phyloP scores from a whole-genome alignment of 768 basidiomycete genomes.

The Leccinum disarticulatum region DNA sequence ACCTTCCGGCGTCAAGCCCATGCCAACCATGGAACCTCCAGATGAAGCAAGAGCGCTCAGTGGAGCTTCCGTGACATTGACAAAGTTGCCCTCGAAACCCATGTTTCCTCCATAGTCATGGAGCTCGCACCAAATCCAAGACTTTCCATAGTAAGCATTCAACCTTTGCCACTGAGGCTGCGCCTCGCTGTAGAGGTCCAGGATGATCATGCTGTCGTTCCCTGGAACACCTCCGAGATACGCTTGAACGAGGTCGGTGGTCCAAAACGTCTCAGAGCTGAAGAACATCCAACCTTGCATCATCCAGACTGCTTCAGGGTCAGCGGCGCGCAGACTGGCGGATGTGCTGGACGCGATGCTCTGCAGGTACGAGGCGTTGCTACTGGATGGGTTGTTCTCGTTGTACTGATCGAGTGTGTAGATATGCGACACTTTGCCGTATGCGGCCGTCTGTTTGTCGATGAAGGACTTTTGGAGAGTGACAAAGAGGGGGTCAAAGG shows the following conservation, averaged over 20 bases:
- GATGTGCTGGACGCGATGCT: slow-evolving; percentile 36
- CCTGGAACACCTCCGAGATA: slow-evolving; percentile 39
- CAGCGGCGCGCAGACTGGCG: slow-evolving; percentile 37
- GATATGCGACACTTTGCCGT: slow-evolving; percentile 40
- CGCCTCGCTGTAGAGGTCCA: slow-evolving; percentile 42
- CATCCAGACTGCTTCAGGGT: slow-evolving; percentile 42
- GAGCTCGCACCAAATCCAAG: background rate
- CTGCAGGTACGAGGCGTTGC: slow-evolving; percentile 33
- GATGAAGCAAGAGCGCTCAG: slow-evolving; percentile 28
- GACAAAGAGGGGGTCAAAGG: slow-evolving; percentile 30
- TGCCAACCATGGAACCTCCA: slow-evolving; percentile 37
- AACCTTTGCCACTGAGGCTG: slow-evolving; percentile 44
- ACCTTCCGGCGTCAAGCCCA: slow-evolving; percentile 41
- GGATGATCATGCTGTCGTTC: slow-evolving; percentile 40
- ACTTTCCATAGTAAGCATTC: slow-evolving; percentile 38
- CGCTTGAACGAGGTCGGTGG: slow-evolving; percentile 38
- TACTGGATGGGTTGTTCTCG: slow-evolving; percentile 36
- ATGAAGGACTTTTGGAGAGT: slow-evolving; percentile 40
- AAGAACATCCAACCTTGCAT: slow-evolving; percentile 47
- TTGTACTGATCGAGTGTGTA: slow-evolving; percentile 34
- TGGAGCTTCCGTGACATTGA: background rate
- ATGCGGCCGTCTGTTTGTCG: slow-evolving; percentile 19
- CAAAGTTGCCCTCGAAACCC: background rate
- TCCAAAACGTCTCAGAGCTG: slow-evolving; percentile 38
- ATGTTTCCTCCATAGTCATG: background rate